Conservation (phyloP, 352 stramenopile genomes). For the Globisporangium middletonii region DNA sequence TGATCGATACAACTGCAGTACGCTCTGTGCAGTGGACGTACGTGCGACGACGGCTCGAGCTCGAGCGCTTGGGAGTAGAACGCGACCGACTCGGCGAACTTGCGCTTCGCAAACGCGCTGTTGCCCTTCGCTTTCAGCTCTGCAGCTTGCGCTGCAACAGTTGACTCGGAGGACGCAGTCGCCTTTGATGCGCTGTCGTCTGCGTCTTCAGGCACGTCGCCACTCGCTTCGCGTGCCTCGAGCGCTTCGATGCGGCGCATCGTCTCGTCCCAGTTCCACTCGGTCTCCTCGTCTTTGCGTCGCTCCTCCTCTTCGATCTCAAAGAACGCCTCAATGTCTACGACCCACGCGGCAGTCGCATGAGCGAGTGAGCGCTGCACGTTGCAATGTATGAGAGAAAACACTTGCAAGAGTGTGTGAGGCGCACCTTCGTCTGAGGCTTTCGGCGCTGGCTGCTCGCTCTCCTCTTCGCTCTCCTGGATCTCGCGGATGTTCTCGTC, state of each 20-base stretch:
- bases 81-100: conserved; percentile 74
- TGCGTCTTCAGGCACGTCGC: conserved; percentile 18
- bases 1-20: too few species aligned
- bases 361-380: neutral
- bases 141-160: conserved; percentile 15
- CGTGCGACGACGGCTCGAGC: conserved; percentile 61
- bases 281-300: conserved; percentile 44
- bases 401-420: too few species aligned
- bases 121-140: conserved; percentile 74
- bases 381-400: too few species aligned
- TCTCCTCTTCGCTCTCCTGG: conserved; percentile 77
- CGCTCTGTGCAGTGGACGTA: conserved; percentile 17
- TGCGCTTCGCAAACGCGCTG: conserved; percentile 57
- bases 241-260: conserved; percentile 85
- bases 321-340: conserved; percentile 79
- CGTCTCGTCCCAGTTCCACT: conserved; percentile 81
- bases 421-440: conserved; percentile 55
- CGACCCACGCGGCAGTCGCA: neutral
- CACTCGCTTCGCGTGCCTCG: conserved; percentile 52
- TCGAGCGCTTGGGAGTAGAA: conserved; percentile 89
- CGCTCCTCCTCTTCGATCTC: conserved; percentile 75
- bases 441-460: conserved; percentile 33
- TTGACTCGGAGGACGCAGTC: too few species aligned
- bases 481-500: conserved; percentile 84
- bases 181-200: conserved; percentile 22